Evolutionary conservation across 2,329 filamentous ascomycete genomes (phyloP), one percentile per base, ranked within the genome.

Genomic region (Penicillium oxalicum): DNA sequence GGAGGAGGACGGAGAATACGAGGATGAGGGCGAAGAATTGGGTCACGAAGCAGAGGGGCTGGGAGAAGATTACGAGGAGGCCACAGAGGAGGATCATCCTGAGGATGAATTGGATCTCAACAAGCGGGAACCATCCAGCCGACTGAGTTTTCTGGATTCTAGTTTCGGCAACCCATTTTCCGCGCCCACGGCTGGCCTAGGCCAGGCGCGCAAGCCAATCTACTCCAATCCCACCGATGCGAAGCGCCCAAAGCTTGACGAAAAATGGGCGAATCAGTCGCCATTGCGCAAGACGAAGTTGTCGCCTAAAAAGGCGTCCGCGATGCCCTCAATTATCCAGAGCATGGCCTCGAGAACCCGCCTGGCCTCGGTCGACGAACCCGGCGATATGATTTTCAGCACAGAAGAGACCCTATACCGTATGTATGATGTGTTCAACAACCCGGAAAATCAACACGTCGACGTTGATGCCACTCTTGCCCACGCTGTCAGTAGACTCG

Each of bases 381-480:
- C 83, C 1, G 81, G 85, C 51, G 77, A 83, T 40, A 68, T 95
- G 18, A 81, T 96, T 40, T 70, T 94, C 32, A 76, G 80, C 42
- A 94, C 87, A 9, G 91, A 96, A 64, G 77, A 81, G 35, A 70
- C 88, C 36, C 72, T 95, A 35, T 76, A 77, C 43, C 75, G 75
- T 45, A 72, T 91, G 13, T 87, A 88, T 56, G 77, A 73, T 43
- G 68, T 71, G 50, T 58, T 63, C 2, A 61, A 66, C 45, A 60
- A 65, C 24, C 54, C 59, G 1, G 61, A 69, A 37, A 59, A 63
- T 32, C 61, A 61, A 39, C 61, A 67, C 18, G 49, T 60, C 4
- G 61, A 69, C 40, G 51, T 68, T 25, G 60, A 66, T 33, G 53
- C 48, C 6, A 53, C 61, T 4, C 56, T 73, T 26, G 65, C 69